phyloP scores from a whole-genome alignment of 1,284 basidiomycete genomes.

The Ganoderma lucidum region DNA sequence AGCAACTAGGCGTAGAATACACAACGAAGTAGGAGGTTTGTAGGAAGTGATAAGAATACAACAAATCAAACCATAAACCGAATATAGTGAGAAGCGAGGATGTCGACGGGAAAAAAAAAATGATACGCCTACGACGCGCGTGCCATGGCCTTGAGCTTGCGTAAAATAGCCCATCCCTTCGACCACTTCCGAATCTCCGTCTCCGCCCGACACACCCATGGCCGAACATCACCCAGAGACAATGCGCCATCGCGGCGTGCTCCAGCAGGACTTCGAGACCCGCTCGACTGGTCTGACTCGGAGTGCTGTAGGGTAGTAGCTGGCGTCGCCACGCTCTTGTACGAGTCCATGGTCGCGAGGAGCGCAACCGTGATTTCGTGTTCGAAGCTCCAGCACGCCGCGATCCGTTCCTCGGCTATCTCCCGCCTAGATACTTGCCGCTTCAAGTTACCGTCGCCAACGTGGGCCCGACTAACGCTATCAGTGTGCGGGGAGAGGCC shows the following conservation, averaged over 20 bases:
- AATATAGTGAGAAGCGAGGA: not conserved
- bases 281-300: not conserved
- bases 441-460: not conserved
- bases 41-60: conserved; percentile 1
- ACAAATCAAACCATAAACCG: not conserved
- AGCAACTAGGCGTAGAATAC: not conserved
- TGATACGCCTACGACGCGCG: not conserved
- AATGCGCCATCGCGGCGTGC: not conserved
- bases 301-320: not conserved
- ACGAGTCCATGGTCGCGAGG: conserved; percentile 27
- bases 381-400: conserved; percentile 27
- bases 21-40: not conserved
- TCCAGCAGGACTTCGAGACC: not conserved
- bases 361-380: conserved; percentile 34
- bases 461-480: not conserved
- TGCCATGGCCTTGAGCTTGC: conserved; percentile 14
- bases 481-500: not conserved
- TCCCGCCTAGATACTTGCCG: not conserved
- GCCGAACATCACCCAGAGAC: not conserved
- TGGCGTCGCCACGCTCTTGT: not conserved
- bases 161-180: conserved; percentile 8
- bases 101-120: not conserved
- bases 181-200: not conserved
- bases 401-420: not conserved
- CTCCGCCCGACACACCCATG: not conserved